Evolutionary conservation across 805 yeast genomes (phyloP).

Genomic region (Ogataea wickerhamii): DNA sequence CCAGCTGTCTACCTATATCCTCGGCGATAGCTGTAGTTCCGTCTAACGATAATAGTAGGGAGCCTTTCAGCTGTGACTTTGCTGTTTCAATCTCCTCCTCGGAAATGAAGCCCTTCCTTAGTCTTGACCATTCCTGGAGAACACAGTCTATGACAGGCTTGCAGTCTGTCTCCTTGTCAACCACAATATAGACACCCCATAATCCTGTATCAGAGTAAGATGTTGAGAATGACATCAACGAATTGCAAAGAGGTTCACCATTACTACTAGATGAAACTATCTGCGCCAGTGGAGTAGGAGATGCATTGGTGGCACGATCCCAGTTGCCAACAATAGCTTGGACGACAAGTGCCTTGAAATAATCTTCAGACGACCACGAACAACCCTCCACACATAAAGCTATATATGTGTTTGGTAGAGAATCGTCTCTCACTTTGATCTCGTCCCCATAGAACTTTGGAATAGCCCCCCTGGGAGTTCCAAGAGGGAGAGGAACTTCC

Average conservation of each 20-base stretch:
- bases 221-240: conserved; percentile 95
- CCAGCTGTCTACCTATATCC: conserved; percentile 95
- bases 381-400: conserved; percentile 98
- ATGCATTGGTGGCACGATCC: conserved; percentile 88
- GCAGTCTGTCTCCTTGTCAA: conserved; percentile 69
- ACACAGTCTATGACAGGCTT: conserved; percentile 70
- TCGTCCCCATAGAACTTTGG: conserved; percentile 87
- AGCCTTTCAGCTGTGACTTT: conserved; percentile 91
- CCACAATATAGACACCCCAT: conserved; percentile 93
- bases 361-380: conserved; percentile 94
- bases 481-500: conserved; percentile 59
- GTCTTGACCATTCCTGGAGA: conserved; percentile 82
- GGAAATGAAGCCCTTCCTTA: conserved; percentile 71
- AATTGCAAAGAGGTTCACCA: conserved; percentile 73
- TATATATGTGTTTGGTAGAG: conserved; percentile 84
- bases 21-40: conserved; percentile 96
- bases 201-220: conserved; percentile 96
- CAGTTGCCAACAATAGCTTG: conserved; percentile 97
- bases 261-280: conserved; percentile 47
- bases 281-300: conserved; percentile 81
- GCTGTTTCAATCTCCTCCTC: conserved; percentile 90
- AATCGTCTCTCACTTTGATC: conserved; percentile 73
- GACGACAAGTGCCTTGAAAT: conserved; percentile 90
- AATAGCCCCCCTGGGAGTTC: conserved; percentile 65
- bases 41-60: conserved; percentile 82